A percentile compares a stretch with the other conserved stretches of the same genome.
phyloP scores from a whole-genome alignment of 2,329 filamentous ascomycete genomes.

The Cytospora schulzeri region DNA sequence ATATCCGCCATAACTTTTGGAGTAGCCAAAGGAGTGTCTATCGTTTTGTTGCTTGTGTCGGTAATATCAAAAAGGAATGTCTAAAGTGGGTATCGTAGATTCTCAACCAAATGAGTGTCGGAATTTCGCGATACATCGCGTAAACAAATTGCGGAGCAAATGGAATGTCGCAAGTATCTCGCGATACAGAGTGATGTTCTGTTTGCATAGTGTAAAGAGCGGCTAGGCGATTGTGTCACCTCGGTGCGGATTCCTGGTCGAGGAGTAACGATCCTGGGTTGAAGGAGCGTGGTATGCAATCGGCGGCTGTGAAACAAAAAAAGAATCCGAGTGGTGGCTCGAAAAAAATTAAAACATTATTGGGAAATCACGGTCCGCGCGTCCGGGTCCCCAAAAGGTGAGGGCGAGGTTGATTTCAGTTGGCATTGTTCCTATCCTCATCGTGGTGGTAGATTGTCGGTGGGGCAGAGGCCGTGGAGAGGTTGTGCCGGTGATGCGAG shows the following conservation, averaged over 20 bases:
- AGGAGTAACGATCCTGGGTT: constrained; percentile 16
- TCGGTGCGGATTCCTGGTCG: not conserved
- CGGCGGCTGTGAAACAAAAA: constrained; percentile 37
- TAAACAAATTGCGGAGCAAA: constrained; percentile 30
- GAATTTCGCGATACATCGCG: constrained; percentile 31
- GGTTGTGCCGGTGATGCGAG: constrained; percentile 42
- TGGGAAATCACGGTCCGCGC: constrained; percentile 28
- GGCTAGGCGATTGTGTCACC: constrained; percentile 10
- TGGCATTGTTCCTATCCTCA: constrained; percentile 37
- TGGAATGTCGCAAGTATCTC: constrained; percentile 37
- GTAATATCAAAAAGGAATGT: constrained; percentile 44
- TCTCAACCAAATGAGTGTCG: constrained; percentile 38
- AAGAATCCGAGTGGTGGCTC: constrained; percentile 32
- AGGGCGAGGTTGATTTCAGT: constrained; percentile 31
- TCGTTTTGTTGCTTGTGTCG: constrained; percentile 41
- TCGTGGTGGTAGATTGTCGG: constrained; percentile 39
- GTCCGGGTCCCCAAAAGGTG: constrained; percentile 21
- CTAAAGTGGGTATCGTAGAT: constrained; percentile 46
- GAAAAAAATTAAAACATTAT: constrained; percentile 33
- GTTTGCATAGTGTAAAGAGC: constrained; percentile 36
- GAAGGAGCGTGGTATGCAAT: constrained; percentile 36
- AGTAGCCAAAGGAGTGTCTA: constrained; percentile 35
- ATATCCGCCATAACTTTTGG: constrained; percentile 40
- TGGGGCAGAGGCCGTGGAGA: constrained; percentile 39
- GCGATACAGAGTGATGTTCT: constrained; percentile 35